Evolutionary conservation across 495 filamentous ascomycete species (phyloP).

Genomic region (Daldinia caldariorum): DNA sequence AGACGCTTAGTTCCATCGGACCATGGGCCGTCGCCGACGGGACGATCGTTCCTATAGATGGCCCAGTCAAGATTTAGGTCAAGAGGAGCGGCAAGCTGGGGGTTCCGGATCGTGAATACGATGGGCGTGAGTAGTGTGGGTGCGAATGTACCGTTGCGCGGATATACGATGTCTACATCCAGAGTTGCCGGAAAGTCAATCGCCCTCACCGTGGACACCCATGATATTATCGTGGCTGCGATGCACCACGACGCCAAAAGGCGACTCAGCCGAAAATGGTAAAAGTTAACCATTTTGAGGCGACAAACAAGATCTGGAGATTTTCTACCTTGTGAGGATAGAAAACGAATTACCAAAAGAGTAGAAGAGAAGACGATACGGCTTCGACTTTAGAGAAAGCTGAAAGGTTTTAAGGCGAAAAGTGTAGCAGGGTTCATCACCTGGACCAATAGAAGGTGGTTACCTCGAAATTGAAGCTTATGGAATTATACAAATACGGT

Average conservation of each 20-base stretch:
- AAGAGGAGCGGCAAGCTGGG: not conserved
- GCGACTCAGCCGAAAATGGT: no score
- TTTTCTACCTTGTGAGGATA: not conserved
- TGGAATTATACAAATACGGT: not conserved
- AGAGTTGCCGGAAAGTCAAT: not conserved
- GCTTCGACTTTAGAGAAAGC: not conserved
- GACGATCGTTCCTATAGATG: not conserved
- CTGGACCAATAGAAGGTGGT: not conserved
- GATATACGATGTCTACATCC: not conserved
- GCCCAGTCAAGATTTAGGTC: not conserved
- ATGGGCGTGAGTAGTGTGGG: not conserved
- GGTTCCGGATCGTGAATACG: not conserved
- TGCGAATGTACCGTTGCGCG: not conserved
- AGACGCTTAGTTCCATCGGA: not conserved
- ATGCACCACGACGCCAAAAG: not conserved
- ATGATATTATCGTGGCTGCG: not conserved
- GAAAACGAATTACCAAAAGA: not conserved
- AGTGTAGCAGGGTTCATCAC: not conserved
- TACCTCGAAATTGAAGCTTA: not conserved
- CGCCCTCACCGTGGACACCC: not conserved
- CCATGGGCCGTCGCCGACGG: not conserved
- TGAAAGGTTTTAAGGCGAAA: not conserved
- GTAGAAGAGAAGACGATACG: not conserved
- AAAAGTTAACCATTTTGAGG: not conserved
- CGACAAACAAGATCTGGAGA: not conserved